Evolutionary conservation across 2,329 filamentous ascomycete species (phyloP).

Genomic region (Beauveria scarabaeidicola): DNA sequence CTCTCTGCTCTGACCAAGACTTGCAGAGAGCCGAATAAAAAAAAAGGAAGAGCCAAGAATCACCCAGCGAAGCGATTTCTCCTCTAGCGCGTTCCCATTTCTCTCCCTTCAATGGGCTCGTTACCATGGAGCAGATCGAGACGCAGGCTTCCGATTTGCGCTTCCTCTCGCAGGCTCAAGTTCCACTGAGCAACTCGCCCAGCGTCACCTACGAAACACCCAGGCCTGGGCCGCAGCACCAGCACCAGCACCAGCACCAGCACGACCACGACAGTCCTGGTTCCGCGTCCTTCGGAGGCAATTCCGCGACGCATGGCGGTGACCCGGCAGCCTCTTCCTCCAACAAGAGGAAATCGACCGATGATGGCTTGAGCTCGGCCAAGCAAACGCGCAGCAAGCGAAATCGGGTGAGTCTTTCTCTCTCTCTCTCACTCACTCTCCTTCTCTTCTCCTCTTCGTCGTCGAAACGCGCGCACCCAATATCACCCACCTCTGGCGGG

Average conservation of each 20-base stretch:
- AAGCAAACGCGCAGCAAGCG: conserved; percentile 53
- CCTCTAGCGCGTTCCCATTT: no score
- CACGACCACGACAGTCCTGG: conserved; percentile 24
- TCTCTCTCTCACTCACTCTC: conserved; percentile 14
- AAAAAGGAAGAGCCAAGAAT: no score
- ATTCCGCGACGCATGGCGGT: conserved; percentile 33
- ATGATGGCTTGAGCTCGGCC: conserved; percentile 28
- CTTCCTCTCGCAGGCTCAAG: conserved; percentile 36
- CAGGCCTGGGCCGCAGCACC: conserved; percentile 17
- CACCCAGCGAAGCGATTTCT: no score
- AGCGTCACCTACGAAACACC: conserved; percentile 26
- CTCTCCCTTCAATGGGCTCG: not conserved
- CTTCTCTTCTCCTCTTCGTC: not conserved
- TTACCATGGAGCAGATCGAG: conserved; percentile 45
- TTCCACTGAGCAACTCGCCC: conserved; percentile 22
- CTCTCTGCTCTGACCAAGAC: not conserved
- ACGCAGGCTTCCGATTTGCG: conserved; percentile 46
- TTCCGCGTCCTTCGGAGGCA: conserved; percentile 38
- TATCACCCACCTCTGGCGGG: not conserved
- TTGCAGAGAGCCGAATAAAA: no score
- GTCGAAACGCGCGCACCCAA: not conserved
- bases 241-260: no score
- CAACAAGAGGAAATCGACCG: conserved; percentile 31
- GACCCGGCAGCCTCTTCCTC: conserved; percentile 16
- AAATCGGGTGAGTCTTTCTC: conserved; percentile 40